These are phyloP conservation scores for Copromyces sp. DNA, from an alignment of 495 filamentous ascomycete genomes.

Conservation along the genomic window DNA sequence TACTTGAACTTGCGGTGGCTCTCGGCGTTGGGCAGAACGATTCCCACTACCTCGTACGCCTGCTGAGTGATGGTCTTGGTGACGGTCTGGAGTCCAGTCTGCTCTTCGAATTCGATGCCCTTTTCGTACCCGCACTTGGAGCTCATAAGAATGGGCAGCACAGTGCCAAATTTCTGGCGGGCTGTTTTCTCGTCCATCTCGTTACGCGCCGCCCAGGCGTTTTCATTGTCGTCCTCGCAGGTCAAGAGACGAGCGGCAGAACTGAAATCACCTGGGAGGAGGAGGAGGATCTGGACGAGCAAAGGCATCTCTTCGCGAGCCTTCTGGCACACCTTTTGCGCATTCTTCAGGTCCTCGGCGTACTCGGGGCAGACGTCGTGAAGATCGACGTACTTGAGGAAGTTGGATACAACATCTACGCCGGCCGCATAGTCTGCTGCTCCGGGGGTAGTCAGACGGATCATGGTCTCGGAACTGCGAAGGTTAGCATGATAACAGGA, in stretches of 20 bases:
- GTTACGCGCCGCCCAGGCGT: neutral
- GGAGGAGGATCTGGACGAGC: constrained; percentile 34
- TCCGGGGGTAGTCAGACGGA: constrained; percentile 12
- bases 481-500: constrained; percentile 1
- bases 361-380: constrained; percentile 85
- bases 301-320: constrained; percentile 58
- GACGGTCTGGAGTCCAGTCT: neutral
- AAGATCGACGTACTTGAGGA: constrained; percentile 75
- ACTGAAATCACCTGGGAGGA: constrained; percentile 70
- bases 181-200: constrained; percentile 6
- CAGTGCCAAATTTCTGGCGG: constrained; percentile 3
- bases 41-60: constrained; percentile 27
- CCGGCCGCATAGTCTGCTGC: constrained; percentile 6
- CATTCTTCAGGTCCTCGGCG: constrained; percentile 50
- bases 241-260: constrained; percentile 28
- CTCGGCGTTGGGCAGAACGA: constrained; percentile 16
- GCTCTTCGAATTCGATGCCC: neutral
- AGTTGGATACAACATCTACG: constrained; percentile 60
- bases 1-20: constrained; percentile 7
- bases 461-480: constrained; percentile 7
- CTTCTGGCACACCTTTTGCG: constrained; percentile 54
- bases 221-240: constrained; percentile 8
- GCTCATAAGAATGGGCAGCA: constrained; percentile 9
- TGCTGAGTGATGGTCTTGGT: constrained; percentile 8
- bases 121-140: neutral